Conservation (phyloP, 805 yeast species). For the Candida nonsorbophila region DNA sequence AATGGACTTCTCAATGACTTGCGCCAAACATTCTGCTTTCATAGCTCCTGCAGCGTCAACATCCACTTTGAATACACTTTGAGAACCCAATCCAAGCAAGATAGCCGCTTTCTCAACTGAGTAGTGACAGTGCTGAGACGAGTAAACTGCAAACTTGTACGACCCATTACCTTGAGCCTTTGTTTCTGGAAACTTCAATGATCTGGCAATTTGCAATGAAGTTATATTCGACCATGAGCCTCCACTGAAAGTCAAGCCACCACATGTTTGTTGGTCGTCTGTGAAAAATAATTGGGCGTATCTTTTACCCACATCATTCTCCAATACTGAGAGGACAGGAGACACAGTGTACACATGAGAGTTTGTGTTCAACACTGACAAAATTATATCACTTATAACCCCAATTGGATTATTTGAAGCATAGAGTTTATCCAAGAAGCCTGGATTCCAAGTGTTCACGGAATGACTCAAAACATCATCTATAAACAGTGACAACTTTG, state of each 20-base stretch:
- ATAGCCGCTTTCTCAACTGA: slow-evolving; percentile 80
- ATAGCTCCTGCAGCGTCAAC: slow-evolving; percentile 54
- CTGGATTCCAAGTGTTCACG: slow-evolving; percentile 83
- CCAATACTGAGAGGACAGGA: slow-evolving; percentile 73
- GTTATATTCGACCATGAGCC: slow-evolving; percentile 87
- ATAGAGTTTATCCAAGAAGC: slow-evolving; percentile 77
- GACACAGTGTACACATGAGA: slow-evolving; percentile 84
- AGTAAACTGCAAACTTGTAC: slow-evolving; percentile 60
- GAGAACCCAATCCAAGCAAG: slow-evolving; percentile 64
- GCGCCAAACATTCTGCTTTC: slow-evolving; percentile 44
- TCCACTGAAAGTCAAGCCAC: slow-evolving; percentile 82
- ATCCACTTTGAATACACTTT: slow-evolving; percentile 56
- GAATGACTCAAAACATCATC: slow-evolving; percentile 59
- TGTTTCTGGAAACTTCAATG: slow-evolving; percentile 62
- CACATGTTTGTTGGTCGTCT: slow-evolving; percentile 44
- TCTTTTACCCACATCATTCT: slow-evolving; percentile 58
- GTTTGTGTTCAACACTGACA: slow-evolving; percentile 72
- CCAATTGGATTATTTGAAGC: slow-evolving; percentile 88
- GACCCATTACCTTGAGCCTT: slow-evolving; percentile 51
- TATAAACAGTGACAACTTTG: slow-evolving; percentile 41
- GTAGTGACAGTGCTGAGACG: slow-evolving; percentile 72
- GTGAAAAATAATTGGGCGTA: slow-evolving; percentile 63
- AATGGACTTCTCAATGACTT: slow-evolving; percentile 37
- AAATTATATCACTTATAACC: slow-evolving; percentile 61
- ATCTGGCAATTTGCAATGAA: slow-evolving; percentile 69